Evolutionary conservation across 108 stramenopile species (phyloP).

Genomic region (Stephanodiscus minutulus): DNA sequence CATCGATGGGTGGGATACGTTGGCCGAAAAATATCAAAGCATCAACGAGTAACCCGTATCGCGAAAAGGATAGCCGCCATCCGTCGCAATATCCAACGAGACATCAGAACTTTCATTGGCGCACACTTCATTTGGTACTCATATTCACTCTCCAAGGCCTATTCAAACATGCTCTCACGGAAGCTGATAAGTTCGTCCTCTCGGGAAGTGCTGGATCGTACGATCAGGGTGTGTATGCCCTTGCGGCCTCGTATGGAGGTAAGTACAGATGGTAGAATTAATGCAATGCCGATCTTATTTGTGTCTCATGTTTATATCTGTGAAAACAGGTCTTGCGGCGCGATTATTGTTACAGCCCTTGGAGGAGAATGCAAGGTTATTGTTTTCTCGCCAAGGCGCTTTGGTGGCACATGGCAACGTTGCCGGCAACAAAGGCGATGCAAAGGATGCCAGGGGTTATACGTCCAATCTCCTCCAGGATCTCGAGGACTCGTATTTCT

Average conservation of each 20-base stretch:
- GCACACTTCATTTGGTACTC: slow-evolving; percentile 53
- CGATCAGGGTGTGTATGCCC: slow-evolving; percentile 86
- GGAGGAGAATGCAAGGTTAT: slow-evolving; percentile 87
- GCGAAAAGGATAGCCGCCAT: neutral
- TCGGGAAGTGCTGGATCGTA: slow-evolving; percentile 61
- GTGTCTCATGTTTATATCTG: slow-evolving; percentile 34
- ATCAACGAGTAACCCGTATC: slow-evolving; percentile 15
- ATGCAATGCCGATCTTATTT: neutral
- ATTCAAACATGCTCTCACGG: slow-evolving; percentile 88
- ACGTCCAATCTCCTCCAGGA: slow-evolving; percentile 16
- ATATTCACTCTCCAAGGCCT: slow-evolving; percentile 77
- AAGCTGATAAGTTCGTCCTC: slow-evolving; percentile 84
- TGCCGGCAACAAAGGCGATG: neutral
- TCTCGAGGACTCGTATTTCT: slow-evolving; percentile 50
- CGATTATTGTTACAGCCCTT: slow-evolving; percentile 86
- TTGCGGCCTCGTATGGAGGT: slow-evolving; percentile 64
- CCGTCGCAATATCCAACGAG: neutral
- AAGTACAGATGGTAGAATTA: neutral
- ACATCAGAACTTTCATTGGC: slow-evolving; percentile 39
- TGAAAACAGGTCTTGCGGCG: slow-evolving; percentile 63
- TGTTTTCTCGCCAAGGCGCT: slow-evolving; percentile 70
- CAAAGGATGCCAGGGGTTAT: neutral
- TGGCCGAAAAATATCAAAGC: slow-evolving; percentile 35
- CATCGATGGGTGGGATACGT: slow-evolving; percentile 25
- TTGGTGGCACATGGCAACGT: slow-evolving; percentile 9